Evolutionary conservation across 352 stramenopile genomes (phyloP).

Genomic region (Pythium rishiriense): DNA sequence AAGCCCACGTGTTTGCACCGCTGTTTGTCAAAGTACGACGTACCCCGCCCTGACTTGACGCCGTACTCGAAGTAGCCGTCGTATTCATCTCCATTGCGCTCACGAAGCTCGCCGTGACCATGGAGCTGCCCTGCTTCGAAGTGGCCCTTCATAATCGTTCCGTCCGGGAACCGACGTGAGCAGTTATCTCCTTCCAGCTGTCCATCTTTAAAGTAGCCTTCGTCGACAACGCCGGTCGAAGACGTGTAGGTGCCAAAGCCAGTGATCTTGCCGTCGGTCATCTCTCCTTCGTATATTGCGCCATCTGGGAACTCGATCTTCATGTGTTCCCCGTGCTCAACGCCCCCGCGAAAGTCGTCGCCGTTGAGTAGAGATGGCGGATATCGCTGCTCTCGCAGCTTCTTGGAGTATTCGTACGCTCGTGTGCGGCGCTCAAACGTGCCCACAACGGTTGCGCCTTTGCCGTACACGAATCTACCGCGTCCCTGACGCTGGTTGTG

Average conservation of each 20-base stretch:
- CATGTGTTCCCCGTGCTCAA: conserved; percentile 50
- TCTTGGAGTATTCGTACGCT: conserved; percentile 47
- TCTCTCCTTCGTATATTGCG: conserved; percentile 63
- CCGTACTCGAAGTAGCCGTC: conserved; percentile 64
- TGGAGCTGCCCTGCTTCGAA: conserved; percentile 53
- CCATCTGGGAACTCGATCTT: conserved; percentile 59
- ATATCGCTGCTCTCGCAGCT: conserved; percentile 36
- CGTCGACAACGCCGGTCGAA: conserved; percentile 61
- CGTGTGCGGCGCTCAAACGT: conserved; percentile 48
- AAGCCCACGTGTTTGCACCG: conserved; percentile 58
- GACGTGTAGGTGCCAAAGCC: conserved; percentile 56
- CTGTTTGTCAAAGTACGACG: conserved; percentile 37
- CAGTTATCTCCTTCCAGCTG: conserved; percentile 53
- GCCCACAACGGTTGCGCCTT: conserved; percentile 46
- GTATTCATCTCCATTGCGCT: conserved; percentile 54
- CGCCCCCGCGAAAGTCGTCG: conserved; percentile 49
- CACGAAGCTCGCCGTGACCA: conserved; percentile 37
- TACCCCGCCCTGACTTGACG: conserved; percentile 44
- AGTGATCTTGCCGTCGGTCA: conserved; percentile 59
- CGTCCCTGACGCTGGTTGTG: conserved; percentile 40
- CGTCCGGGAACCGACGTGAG: conserved; percentile 47
- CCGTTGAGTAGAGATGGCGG: conserved; percentile 47
- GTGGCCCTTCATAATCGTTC: conserved; percentile 41
- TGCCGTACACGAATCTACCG: conserved; percentile 60
- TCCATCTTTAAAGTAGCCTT: conserved; percentile 62